phyloP scores from a whole-genome alignment of 495 filamentous ascomycete genomes.

The Penicillium crystallinum region DNA sequence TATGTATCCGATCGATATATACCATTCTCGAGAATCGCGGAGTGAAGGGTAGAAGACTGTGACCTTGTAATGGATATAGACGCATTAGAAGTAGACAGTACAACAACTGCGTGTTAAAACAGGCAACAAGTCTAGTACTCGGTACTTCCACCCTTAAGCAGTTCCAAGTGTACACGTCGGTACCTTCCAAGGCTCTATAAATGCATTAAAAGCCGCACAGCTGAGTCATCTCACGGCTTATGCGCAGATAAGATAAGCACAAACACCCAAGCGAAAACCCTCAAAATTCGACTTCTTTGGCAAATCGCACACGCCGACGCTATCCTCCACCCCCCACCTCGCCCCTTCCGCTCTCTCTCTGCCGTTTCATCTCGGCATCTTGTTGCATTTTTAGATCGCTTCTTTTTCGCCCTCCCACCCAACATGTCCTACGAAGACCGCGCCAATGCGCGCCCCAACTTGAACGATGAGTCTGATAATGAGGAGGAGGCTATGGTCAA shows the following conservation, averaged over 20 bases:
- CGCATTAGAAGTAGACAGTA: background rate
- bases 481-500: slow-evolving; percentile 92
- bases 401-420: slow-evolving; percentile 14
- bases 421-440: slow-evolving; percentile 50
- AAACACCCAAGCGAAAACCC: slow-evolving; percentile 48
- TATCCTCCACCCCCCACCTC: slow-evolving; percentile 26
- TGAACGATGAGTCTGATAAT: slow-evolving; percentile 81
- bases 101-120: background rate
- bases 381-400: slow-evolving; percentile 6
- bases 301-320: slow-evolving; percentile 46
- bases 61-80: background rate
- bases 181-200: too few species aligned
- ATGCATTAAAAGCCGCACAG: background rate
- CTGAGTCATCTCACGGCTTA: slow-evolving; percentile 34
- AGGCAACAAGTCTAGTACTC: background rate
- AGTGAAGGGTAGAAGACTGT: too few species aligned
- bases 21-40: too few species aligned
- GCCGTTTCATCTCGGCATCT: slow-evolving; percentile 23
- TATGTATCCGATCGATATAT: too few species aligned
- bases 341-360: slow-evolving; percentile 15
- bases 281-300: slow-evolving; percentile 46
- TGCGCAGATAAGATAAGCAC: slow-evolving; percentile 49
- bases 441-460: slow-evolving; percentile 45
- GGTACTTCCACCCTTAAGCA: background rate
- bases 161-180: too few species aligned